Percentiles rank a stretch among this genome's conserved stretches.
phyloP scores from a whole-genome alignment of 2,329 filamentous ascomycete species.

The Nemania diffusa region DNA sequence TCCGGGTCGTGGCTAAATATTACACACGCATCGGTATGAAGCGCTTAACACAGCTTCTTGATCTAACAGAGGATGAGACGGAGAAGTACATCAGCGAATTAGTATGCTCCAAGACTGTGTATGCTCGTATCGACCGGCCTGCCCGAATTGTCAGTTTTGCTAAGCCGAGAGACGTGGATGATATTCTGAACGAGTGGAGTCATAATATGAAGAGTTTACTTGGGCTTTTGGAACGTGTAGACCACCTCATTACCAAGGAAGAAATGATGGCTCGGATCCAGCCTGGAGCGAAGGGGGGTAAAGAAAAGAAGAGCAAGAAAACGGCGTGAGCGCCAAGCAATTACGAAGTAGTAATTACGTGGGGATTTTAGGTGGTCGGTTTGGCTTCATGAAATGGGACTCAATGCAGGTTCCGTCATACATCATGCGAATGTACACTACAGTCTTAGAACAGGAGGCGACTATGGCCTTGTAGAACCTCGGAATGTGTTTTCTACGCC shows the following conservation, averaged over 20 bases:
- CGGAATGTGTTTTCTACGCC: conserved; percentile 38
- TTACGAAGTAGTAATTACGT: conserved; percentile 34
- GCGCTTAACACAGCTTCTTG: conserved; percentile 88
- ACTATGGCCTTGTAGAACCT: conserved; percentile 38
- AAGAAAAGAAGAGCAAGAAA: conserved; percentile 54
- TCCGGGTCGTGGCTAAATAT: conserved; percentile 97
- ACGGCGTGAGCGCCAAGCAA: conserved; percentile 41
- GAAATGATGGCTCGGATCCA: conserved; percentile 99
- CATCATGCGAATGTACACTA: conserved; percentile 48
- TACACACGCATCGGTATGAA: conserved; percentile 97
- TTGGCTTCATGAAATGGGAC: conserved; percentile 29
- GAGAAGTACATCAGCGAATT: conserved; percentile 99
- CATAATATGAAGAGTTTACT: conserved; percentile 96
- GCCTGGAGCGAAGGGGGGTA: conserved; percentile 62
- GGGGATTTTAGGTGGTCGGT: conserved; percentile 19
- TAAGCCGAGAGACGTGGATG: conserved; percentile 92
- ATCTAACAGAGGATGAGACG: conserved; percentile 93
- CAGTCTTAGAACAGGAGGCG: conserved; percentile 43
- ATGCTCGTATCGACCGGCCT: conserved; percentile 95
- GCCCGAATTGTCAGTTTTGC: conserved; percentile 93
- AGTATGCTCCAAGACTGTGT: conserved; percentile 97
- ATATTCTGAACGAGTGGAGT: conserved; percentile 98
- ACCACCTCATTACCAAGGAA: conserved; percentile 98
- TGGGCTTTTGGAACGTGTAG: conserved; percentile 87
- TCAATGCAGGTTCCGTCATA: conserved; percentile 41